Percentiles rank a stretch among this genome's conserved stretches.
phyloP scores from a whole-genome alignment of 805 yeast species.

The Yamadazyma insecticola region DNA sequence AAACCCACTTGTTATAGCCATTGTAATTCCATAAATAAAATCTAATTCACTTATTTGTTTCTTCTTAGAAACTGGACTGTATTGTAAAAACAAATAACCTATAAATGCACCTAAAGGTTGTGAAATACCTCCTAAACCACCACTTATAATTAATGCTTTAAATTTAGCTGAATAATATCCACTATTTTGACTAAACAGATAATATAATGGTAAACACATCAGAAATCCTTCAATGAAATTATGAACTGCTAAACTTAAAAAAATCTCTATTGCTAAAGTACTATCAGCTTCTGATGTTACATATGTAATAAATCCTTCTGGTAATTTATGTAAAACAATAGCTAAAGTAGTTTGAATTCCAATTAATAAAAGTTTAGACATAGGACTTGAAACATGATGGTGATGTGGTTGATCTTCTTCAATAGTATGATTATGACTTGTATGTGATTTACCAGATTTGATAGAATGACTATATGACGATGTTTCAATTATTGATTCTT shows the following conservation, averaged over 20 bases:
- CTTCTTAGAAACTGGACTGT: constrained; percentile 32
- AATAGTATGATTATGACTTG: too few relatives aligned
- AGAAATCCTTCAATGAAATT: constrained; percentile 93
- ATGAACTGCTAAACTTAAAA: constrained; percentile 81
- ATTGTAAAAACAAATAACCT: constrained; percentile 48
- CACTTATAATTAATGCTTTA: constrained; percentile 62
- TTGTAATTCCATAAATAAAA: constrained; percentile 54
- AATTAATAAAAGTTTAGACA: constrained; percentile 74
- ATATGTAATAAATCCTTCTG: constrained; percentile 90
- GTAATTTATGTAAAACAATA: constrained; percentile 82
- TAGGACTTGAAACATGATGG: constrained; percentile 74
- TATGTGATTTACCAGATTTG: background rate
- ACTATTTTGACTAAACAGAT: constrained; percentile 48
- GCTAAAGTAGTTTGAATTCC: constrained; percentile 91
- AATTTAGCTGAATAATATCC: constrained; percentile 39
- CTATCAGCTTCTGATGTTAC: constrained; percentile 66
- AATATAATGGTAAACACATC: constrained; percentile 85
- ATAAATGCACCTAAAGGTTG: constrained; percentile 87
- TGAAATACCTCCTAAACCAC: constrained; percentile 72
- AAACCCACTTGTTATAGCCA: constrained; percentile 80
- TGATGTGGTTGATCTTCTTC: too few relatives aligned
- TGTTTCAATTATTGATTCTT: background rate
- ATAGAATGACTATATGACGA: background rate
- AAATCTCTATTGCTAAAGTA: constrained; percentile 70
- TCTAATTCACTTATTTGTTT: constrained; percentile 30